Evolutionary conservation across 441 rosid species (phyloP).

Genomic region (Pelargonium fulgidum): DNA sequence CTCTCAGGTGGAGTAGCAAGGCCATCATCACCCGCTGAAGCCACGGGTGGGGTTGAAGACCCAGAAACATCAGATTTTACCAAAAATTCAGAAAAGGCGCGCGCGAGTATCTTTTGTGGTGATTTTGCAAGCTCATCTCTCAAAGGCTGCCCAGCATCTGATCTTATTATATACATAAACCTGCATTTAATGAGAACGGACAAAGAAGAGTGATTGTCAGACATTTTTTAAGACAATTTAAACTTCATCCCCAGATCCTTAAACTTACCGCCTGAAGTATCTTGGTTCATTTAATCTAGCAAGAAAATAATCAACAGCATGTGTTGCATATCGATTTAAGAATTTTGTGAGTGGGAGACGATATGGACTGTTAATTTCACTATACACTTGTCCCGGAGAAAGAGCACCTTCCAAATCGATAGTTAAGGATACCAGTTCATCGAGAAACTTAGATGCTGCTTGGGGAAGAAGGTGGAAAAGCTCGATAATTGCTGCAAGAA

Average conservation of each 20-base stretch:
- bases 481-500: slow-evolving; percentile 88
- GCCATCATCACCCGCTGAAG: slow-evolving; percentile 59
- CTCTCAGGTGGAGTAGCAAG: slow-evolving; percentile 38
- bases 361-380: slow-evolving; percentile 98
- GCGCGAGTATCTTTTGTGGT: slow-evolving; percentile 76
- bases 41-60: slow-evolving; percentile 47
- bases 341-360: slow-evolving; percentile 92
- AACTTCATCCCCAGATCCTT: slow-evolving; percentile 20
- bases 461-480: slow-evolving; percentile 97
- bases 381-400: slow-evolving; percentile 80
- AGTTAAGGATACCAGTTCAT: slow-evolving; percentile 89
- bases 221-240: slow-evolving; percentile 16
- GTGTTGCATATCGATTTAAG: slow-evolving; percentile 84
- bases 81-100: slow-evolving; percentile 73
- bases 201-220: neutral
- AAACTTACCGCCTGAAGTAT: slow-evolving; percentile 80
- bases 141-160: slow-evolving; percentile 94
- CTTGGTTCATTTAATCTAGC: slow-evolving; percentile 82
- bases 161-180: slow-evolving; percentile 85
- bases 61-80: slow-evolving; percentile 53
- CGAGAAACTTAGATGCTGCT: slow-evolving; percentile 95
- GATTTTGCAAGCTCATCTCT: slow-evolving; percentile 97
- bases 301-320: slow-evolving; percentile 96
- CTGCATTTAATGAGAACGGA: slow-evolving; percentile 38
- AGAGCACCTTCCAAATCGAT: slow-evolving; percentile 94